Percentiles rank a stretch among this genome's conserved stretches.
phyloP scores from a whole-genome alignment of 495 filamentous ascomycete species.

The Neurospora cerealis region DNA sequence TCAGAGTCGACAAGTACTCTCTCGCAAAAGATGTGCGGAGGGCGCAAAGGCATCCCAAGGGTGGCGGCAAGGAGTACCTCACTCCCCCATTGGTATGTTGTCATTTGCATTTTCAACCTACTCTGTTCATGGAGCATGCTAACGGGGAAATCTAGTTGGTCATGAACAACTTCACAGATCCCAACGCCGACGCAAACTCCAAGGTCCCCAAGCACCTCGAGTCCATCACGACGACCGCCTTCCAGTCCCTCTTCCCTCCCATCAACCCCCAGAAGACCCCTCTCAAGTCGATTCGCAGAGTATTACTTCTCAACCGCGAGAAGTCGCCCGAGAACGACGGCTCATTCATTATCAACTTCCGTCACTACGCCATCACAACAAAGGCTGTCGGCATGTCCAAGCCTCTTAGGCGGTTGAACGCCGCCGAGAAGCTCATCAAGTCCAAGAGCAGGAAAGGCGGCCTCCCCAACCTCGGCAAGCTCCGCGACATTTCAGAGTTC shows the following conservation, averaged over 20 bases:
- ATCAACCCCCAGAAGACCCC: constrained; percentile 90
- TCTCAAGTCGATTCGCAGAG: constrained; percentile 75
- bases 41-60: constrained; percentile 69
- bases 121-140: neutral
- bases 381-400: constrained; percentile 75
- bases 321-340: constrained; percentile 43
- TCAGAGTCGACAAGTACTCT: constrained; percentile 93
- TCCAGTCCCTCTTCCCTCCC: constrained; percentile 92
- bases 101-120: neutral
- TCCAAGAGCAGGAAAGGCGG: constrained; percentile 54
- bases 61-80: constrained; percentile 70
- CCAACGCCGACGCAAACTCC: constrained; percentile 52
- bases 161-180: constrained; percentile 91
- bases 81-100: constrained; percentile 61
- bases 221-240: constrained; percentile 83
- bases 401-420: constrained; percentile 70
- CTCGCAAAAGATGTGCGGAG: constrained; percentile 81
- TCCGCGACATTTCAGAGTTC: constrained; percentile 92
- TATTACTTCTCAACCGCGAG: constrained; percentile 84
- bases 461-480: constrained; percentile 79
- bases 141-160: constrained; percentile 52
- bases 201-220: constrained; percentile 78
- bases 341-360: constrained; percentile 77
- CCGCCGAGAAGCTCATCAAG: constrained; percentile 63
- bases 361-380: constrained; percentile 92